Evolutionary conservation across 768 basidiomycete genomes (phyloP), one percentile per base, ranked within the genome.

Genomic region (Multifurca ochricompacta): DNA sequence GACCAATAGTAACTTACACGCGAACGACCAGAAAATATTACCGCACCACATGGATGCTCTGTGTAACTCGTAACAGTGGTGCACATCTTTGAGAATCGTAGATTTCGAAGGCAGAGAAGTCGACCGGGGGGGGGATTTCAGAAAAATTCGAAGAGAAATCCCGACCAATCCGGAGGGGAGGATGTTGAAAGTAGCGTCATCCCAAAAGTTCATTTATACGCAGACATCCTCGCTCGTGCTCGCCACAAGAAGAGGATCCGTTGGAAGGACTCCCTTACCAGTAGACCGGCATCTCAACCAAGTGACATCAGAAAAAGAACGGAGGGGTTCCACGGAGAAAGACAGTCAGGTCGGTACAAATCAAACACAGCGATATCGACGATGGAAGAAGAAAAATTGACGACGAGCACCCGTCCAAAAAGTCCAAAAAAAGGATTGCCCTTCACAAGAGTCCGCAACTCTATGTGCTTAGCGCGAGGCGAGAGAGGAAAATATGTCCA

Each of bases 41-140:
- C 21, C 1, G 56, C 56, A 23, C 56, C 56, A 19, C 56, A 57
- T 3, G 44, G 44, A 19, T 57, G 50, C 37, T 52, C 50, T 10
- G 39, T 32, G 21, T 57, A 52, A 18, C 50, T 57, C 25, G 50
- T 57, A 10, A 52, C 51, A 14, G 40, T 47, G 45, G 37, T 51
- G 34, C 56, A 57, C 56, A 57, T 57, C 11, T 36, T 25, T 25
- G 23, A 36, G 41, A 32, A 28, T 40, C 2, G 31, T 10, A 37
- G n/a, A 40, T n/a, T n/a, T n/a, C n/a, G 30, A 23, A 31, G 36
- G 30, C 46, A 10, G 28, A 25, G 27, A 30, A 31, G 23, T n/a
- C n/a, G n/a, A n/a, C n/a, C n/a, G n/a, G n/a, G n/a, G n/a, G n/a
- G n/a, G n/a, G n/a, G n/a, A n/a, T n/a, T n/a, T n/a, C n/a, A n/a